A percentile compares a stretch with the other conserved stretches of the same genome.
Conservation (phyloP, 345 rosid genomes). For the Arabis hirsuta region DNA sequence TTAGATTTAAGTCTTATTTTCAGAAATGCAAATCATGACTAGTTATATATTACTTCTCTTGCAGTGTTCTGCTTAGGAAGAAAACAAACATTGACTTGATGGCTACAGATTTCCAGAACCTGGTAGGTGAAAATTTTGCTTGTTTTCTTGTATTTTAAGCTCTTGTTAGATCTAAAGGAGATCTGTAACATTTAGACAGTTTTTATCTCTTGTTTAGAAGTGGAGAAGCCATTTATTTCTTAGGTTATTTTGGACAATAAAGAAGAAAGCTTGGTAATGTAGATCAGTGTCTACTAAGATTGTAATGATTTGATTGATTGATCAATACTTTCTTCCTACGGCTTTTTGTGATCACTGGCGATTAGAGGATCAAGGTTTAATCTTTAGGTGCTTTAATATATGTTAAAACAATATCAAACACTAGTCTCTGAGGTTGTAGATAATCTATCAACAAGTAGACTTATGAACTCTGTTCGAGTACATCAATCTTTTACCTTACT, state of each 20-base stretch:
- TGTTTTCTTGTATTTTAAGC: not conserved
- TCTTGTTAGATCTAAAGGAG: not conserved
- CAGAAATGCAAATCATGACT: not conserved
- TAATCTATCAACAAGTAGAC: not conserved
- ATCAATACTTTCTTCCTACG: not conserved
- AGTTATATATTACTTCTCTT: not conserved
- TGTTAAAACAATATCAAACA: not conserved
- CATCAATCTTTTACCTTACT: conserved; percentile 9
- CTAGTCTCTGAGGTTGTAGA: conserved; percentile 15
- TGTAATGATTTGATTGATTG: conserved; percentile 6
- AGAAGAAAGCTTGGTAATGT: conserved; percentile 8
- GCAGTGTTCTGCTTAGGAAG: conserved; percentile 78
- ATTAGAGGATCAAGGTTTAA: not conserved
- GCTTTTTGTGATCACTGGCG: not conserved
- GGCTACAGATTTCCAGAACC: conserved; percentile 68
- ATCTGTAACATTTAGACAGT: not conserved
- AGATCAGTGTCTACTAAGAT: conserved; percentile 30
- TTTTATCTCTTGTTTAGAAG: not conserved
- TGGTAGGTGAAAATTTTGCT: conserved; percentile 51
- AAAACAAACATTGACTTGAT: conserved; percentile 65
- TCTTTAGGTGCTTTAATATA: not conserved
- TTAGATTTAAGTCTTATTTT: too few species aligned
- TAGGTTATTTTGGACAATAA: not conserved
- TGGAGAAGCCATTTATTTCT: not conserved
- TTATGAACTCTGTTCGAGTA: not conserved